phyloP scores from a whole-genome alignment of 148 eudicot species.

The Fagopyrum tataricum region DNA sequence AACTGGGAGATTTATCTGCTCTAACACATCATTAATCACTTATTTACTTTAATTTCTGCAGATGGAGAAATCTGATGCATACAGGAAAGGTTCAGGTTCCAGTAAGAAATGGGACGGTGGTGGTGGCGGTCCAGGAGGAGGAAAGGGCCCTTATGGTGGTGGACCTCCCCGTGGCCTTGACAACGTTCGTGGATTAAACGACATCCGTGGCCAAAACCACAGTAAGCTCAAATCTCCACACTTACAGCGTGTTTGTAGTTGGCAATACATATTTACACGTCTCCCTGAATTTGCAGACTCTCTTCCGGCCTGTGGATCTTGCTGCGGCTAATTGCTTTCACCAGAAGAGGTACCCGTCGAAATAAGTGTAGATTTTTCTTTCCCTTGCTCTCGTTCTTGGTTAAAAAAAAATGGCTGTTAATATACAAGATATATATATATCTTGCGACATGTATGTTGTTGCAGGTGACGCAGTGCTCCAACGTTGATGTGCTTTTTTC shows the following conservation, averaged over 20 bases:
- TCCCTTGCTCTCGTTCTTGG: too few species aligned
- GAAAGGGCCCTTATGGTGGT: slow-evolving; percentile 16
- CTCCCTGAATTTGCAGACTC: slow-evolving; percentile 36
- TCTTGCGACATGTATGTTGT: too few species aligned
- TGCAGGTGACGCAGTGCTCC: too few species aligned
- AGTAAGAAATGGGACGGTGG: slow-evolving; percentile 96
- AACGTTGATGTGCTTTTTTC: too few species aligned
- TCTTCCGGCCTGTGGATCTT: slow-evolving; percentile 93
- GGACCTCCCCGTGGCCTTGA: slow-evolving; percentile 73
- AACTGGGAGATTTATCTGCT: too few species aligned
- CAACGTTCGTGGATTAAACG: slow-evolving; percentile 64
- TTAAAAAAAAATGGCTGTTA: too few species aligned
- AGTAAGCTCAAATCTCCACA: slow-evolving; percentile 39
- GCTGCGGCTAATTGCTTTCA: slow-evolving; percentile 39
- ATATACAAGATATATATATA: too few species aligned
- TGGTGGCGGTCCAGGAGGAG: slow-evolving; percentile 73
- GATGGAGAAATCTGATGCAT: slow-evolving; percentile 93
- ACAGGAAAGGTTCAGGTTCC: slow-evolving; percentile 63
- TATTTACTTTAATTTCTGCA: slow-evolving; percentile 2
- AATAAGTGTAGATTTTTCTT: too few species aligned
- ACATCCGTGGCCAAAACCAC: slow-evolving; percentile 67
- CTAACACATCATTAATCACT: too few species aligned
- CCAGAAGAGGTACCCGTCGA: too few species aligned
- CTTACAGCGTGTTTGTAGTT: background rate
- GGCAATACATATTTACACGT: background rate